Base-by-base conservation (phyloP, 495 filamentous ascomycete genomes). In the Aspergillus hancockii region DNA sequence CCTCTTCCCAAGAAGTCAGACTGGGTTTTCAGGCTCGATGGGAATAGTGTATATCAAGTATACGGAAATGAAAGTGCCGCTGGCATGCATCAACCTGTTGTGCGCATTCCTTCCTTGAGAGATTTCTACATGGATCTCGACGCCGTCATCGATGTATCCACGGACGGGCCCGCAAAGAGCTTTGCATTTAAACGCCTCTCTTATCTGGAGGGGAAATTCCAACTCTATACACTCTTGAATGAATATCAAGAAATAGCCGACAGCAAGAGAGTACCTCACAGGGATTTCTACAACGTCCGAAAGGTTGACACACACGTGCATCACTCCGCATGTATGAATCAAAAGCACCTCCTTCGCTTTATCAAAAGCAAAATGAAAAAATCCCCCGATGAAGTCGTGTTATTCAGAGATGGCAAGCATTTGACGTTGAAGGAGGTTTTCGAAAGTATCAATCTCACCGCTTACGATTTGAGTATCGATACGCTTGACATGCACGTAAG, bases 321-420 rank as follows among this genome's bases (percentile, higher is more conserved):
- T 71, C 94, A 98, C 71, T 98, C 94, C 6, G 95, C 94, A 40
- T 98, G 95, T 71, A 98, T 98, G 94, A 98, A 98, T 71, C 94
- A 98, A 77, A 98, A 98, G 68, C 94, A 98, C 80, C 78, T 98
- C 43, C 80, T 98, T 59, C 90, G 94, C 40, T 98, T 98, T 73
- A 98, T 98, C 75, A 98, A 98, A 73, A 96, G 91, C 77, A 98
- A 97, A 75, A 96, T 98, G 90, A 96, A 97, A 81, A 98, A 95
- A 69, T 93, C 81, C 6, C 92, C 91, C 4, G 89, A 97, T 68
- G 94, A 98, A 77, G 86, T 93, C 34, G 94, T 98, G 18, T 82
- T 98, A 54, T 96, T 86, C 70, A 83, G 94, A 64, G 95, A 98
- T 75, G 93, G 90, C 53, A 96, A 93, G 73, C 84, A 95, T 71